Base-by-base conservation (phyloP, 2,329 filamentous ascomycete genomes). In the Sclerotinia minor region DNA sequence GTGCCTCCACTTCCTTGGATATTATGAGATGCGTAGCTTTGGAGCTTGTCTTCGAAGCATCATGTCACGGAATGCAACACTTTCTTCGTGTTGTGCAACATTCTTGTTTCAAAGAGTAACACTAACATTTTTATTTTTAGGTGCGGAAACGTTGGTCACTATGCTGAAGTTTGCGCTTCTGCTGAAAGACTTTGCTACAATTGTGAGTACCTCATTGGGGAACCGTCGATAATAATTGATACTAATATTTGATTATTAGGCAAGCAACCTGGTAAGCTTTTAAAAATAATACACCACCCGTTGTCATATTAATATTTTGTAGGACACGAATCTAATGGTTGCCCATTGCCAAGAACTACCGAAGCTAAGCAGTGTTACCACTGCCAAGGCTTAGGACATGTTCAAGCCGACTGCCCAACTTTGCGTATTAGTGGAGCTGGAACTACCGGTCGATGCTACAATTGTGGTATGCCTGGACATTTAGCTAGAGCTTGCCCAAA, bases 311-410 rank as follows among this genome's bases (percentile, higher is more conserved):
- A 52, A 66, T 60, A 50, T 38, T 11, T 6, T 2, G 73, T 77
- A 87, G 91, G 92, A 79, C 95, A 99, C 82, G 95, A 99, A 84
- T 98, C 94, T 73, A 98, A 96, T 83, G 91, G 91, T 80, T 99
- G 95, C 86, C 95, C 95, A 76, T 89, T 94, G 78, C 95, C 95
- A 77, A 91, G 95, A 80, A 97, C 94, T 70, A 97, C 95, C 72
- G 95, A 99, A 83, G 93, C 93, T 65, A 99, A 99, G 89, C 95
- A 99, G 85, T 99, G 95, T 88, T 99, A 99, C 81, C 95, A 98
- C 83, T 99, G 95, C 86, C 95, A 98, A 84, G 95, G 95, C 69
- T 87, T 98, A 71, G 95, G 95, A 74, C 95, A 99, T 79, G 95
- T 99, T 76, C 95, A 99, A 84, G 95, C 95, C 75, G 95, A 99